Base-by-base conservation (phyloP, 2,329 filamentous ascomycete species). In the Hirsutella thompsonii region DNA sequence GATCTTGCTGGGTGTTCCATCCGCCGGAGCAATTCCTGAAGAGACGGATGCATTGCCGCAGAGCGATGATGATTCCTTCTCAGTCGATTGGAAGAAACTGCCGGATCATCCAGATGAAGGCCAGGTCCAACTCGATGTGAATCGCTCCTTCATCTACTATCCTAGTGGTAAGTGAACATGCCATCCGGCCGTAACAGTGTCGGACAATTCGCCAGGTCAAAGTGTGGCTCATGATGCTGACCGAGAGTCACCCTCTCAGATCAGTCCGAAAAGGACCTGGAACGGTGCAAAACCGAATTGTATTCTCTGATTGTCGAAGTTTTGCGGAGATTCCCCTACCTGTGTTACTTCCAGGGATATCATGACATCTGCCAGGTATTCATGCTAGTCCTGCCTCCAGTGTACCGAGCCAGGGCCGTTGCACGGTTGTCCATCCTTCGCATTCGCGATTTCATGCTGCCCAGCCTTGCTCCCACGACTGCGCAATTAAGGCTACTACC, bases 311-410 rank as follows among this genome's bases (percentile, higher is more conserved):
- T 98, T 53, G 76, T 76, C 39, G 74, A 83, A 48, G 78, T 93
- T 13, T 74, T 98, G 36, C 81, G 93, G 40, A 75, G 75, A 28
- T 74, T 93, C 53, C 87, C 89, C 14, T 80, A 81, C 57, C 76
- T 98, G 29, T 87, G 80, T 67, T 98, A 98, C 64, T 98, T 98
- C 61, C 92, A 98, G 66, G 92, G 92, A 57, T 98, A 93, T 59
- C 92, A 98, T 62, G 92, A 98, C 64, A 96, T 98, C 54, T 92
- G 86, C 52, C 93, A 98, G 63, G 92, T 98, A 20, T 73, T 98
- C 44, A 74, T 96, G 33, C 74, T 98, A 13, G 89, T 95, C 10
- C 70, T 98, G 4, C 81, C 81, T 0, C 64, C 76, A 9, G 55
- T 69, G 19, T 58, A 69, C 41, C 80, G 84, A 14, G 68, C 72